Evolutionary conservation across 768 basidiomycete genomes (phyloP), one percentile per base, ranked within the genome.

Genomic region (Mycena pura): DNA sequence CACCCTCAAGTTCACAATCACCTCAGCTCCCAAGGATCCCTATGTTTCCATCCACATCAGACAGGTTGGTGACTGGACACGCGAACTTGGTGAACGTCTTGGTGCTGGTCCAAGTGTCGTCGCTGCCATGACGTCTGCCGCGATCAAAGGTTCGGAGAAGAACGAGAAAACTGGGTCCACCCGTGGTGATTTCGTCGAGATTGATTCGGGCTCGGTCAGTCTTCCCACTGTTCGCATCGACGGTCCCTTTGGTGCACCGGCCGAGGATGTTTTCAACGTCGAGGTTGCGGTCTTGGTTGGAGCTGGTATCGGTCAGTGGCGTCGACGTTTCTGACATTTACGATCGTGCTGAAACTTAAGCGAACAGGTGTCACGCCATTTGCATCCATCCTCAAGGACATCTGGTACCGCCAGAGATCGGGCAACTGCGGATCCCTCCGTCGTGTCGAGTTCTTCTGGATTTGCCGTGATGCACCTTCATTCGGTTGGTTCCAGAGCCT

Each of bases 401-500:
- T 98, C 62, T 96, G 95, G 95, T 96, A 96, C 78, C 86, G 87
- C 67, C 94, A 96, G 75, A 88, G 86, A 77, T 83, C 82, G 57
- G 89, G 90, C 39, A 83, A 85, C 59, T 78, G 96, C 32, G 92
- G 92, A 29, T 84, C 88, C 28, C 86, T 98, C 57, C 88, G 90
- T 51, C 86, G 91, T 40, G 96, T 97, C 58, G 93, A 96, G 68
- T 96, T 96, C 76, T 92, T 96, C 79, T 96, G 95, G 95, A 85
- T 93, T 64, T 92, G 90, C 73, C 89, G 92, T 72, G 92, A 95
- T 66, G 87, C 91, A n/a, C 93, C 93, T n/a, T 92, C 92, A n/a
- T 95, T 97, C 69, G 95, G 93, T 68, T 97, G 95, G 95, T 96
- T 98, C 85, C 93, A 96, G 74, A 88, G 84, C 62, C 78, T 97